Evolutionary conservation across 2,329 filamentous ascomycete genomes (phyloP).

Genomic region (Cryphonectria japonica): DNA sequence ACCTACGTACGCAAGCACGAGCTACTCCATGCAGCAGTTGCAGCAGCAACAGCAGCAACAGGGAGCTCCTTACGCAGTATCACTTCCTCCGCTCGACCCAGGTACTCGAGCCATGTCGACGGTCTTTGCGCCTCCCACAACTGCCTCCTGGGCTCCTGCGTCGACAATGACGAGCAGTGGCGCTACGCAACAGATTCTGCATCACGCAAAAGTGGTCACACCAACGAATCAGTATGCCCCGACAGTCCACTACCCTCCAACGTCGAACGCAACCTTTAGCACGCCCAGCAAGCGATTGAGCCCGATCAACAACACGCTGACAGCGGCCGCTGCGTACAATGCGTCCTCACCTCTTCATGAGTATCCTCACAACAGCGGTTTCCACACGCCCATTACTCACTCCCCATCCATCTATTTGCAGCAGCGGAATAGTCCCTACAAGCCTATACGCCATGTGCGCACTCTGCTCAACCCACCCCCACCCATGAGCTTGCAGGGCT

Average conservation of each 20-base stretch:
- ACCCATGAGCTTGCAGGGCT: constrained; percentile 75
- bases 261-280: constrained; percentile 42
- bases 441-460: constrained; percentile 85
- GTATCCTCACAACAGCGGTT: constrained; percentile 55
- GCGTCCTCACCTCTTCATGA: constrained; percentile 73
- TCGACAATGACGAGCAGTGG: constrained; percentile 38
- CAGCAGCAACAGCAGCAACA: constrained; percentile 7
- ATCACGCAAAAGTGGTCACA: constrained; percentile 40
- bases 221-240: constrained; percentile 33
- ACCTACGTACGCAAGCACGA: constrained; percentile 41
- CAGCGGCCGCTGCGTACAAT: constrained; percentile 50
- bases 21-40: constrained; percentile 37
- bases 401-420: constrained; percentile 88
- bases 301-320: constrained; percentile 50
- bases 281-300: constrained; percentile 60
- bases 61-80: constrained; percentile 46
- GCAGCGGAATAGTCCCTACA: constrained; percentile 89
- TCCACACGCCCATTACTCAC: constrained; percentile 70
- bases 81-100: constrained; percentile 65
- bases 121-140: constrained; percentile 66
- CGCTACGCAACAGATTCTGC: constrained; percentile 35
- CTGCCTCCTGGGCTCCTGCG: constrained; percentile 43
- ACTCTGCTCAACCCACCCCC: constrained; percentile 89
- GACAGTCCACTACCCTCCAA: constrained; percentile 31
- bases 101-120: constrained; percentile 75